Base-by-base conservation (phyloP, 345 rosid genomes). In the Euphorbia tirucalli region DNA sequence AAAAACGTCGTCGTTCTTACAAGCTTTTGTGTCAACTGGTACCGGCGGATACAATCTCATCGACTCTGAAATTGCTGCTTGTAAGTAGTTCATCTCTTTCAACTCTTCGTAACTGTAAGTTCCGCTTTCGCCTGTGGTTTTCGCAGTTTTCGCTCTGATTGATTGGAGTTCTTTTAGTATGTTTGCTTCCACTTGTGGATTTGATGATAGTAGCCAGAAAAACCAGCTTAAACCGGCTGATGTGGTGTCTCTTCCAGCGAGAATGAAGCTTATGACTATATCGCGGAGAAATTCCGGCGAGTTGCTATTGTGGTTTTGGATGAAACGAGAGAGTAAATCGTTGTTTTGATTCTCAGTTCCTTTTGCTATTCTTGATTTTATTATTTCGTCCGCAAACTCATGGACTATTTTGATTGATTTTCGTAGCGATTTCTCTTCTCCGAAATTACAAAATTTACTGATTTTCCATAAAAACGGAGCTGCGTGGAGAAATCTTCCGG, bases 1-100 rank as follows among this genome's bases (percentile, higher is more conserved):
- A 71, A 73, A 30, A 7, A 55, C 28, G 5, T 72, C 74, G 30
- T 68, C 74, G 8, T 41, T 61, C 5, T 10, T 24, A 49, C 73
- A 54, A 14, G 22, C 39, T 64, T 56, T 72, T 7, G 66, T 54
- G 15, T 68, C 46, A 19, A 77, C 52, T 0, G 80, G 77, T 14
- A 74, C 78, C 2, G 79, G 72, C 11, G 79, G 79, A 19, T 71
- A 76, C 72, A 76, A 25, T n/a, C 73, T 68, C n/a, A 77, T 18
- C 10, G 80, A 3, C 64, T 71, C 80, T 9, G 72, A 67, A 16
- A 71, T 60, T 7, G 81, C 67, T 0, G 77, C 70, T 1, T 73
- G 60, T 37, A 61, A 5, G 4, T 69, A 69, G 7, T 55, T 65
- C 76, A 73, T 73, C 60, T 62, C 61, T n/a, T 21, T 27, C 9